Evolutionary conservation across 148 eudicot genomes (phyloP).

Genomic region (Nepenthes mirabilis): DNA sequence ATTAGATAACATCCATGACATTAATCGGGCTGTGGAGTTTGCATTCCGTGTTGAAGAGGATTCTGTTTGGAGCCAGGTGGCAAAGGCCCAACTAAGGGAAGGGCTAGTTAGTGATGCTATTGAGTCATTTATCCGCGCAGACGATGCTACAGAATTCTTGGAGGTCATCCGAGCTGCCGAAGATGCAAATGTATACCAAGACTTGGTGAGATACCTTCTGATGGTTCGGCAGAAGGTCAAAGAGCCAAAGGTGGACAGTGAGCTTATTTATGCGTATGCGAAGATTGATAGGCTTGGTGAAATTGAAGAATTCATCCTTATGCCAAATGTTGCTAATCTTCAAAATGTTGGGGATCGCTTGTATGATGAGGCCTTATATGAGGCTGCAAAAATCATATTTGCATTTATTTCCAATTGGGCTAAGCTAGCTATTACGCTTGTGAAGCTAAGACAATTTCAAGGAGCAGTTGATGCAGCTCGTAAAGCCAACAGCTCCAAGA

Average conservation of each 20-base stretch:
- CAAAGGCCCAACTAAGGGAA: conserved; percentile 78
- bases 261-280: conserved; percentile 95
- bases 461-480: conserved; percentile 98
- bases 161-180: conserved; percentile 81
- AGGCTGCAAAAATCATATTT: conserved; percentile 88
- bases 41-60: conserved; percentile 98
- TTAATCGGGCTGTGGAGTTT: conserved; percentile 92
- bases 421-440: conserved; percentile 74
- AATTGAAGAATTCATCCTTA: conserved; percentile 85
- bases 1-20: conserved; percentile 59
- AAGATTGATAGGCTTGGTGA: conserved; percentile 89
- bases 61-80: conserved; percentile 98
- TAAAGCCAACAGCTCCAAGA: conserved; percentile 90
- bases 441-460: conserved; percentile 82
- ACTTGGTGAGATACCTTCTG: conserved; percentile 77
- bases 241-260: conserved; percentile 97
- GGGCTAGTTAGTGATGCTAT: conserved; percentile 91
- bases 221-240: conserved; percentile 91
- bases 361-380: conserved; percentile 82
- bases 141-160: conserved; percentile 83
- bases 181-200: conserved; percentile 78
- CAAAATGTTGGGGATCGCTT: conserved; percentile 87
- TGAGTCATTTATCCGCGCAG: conserved; percentile 95
- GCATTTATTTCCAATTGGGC: conserved; percentile 97
- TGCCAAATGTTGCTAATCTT: conserved; percentile 98